Conservation (phyloP, 768 basidiomycete species). For the Holtermannia corniformis region DNA sequence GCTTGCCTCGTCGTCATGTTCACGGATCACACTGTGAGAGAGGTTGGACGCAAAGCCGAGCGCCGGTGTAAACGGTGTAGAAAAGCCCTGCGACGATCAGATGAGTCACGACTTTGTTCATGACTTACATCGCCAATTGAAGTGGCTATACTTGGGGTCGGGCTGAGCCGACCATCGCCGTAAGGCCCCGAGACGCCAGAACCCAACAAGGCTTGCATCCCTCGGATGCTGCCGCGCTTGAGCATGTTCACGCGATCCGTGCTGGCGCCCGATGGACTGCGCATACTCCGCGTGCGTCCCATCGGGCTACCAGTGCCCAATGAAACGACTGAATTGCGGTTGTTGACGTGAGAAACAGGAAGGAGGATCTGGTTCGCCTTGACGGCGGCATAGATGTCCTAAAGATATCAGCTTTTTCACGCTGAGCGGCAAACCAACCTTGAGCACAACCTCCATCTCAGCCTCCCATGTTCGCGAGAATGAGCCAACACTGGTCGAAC, state of each 20-base stretch:
- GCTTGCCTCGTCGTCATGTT: constrained; percentile 80
- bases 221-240: constrained; percentile 87
- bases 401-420: constrained; percentile 1
- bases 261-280: constrained; percentile 25
- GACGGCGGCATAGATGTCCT: constrained; percentile 93
- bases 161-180: constrained; percentile 84
- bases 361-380: constrained; percentile 85
- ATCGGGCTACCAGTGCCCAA: constrained; percentile 11
- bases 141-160: constrained; percentile 86
- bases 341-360: constrained; percentile 47
- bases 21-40: constrained; percentile 90
- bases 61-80: constrained; percentile 64
- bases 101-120: constrained; percentile 27
- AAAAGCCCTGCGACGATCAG: constrained; percentile 25
- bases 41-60: constrained; percentile 96
- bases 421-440: constrained; percentile 47
- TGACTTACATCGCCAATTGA: constrained; percentile 60
- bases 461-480: constrained; percentile 53
- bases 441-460: constrained; percentile 77
- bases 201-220: constrained; percentile 64
- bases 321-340: constrained; percentile 19
- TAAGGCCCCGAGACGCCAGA: constrained; percentile 63
- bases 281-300: constrained; percentile 50
- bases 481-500: constrained; percentile 27
- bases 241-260: constrained; percentile 64